These are phyloP conservation scores for Eucalyptus sideroxylon DNA, from an alignment of 345 rosid species.

Conservation along the genomic window DNA sequence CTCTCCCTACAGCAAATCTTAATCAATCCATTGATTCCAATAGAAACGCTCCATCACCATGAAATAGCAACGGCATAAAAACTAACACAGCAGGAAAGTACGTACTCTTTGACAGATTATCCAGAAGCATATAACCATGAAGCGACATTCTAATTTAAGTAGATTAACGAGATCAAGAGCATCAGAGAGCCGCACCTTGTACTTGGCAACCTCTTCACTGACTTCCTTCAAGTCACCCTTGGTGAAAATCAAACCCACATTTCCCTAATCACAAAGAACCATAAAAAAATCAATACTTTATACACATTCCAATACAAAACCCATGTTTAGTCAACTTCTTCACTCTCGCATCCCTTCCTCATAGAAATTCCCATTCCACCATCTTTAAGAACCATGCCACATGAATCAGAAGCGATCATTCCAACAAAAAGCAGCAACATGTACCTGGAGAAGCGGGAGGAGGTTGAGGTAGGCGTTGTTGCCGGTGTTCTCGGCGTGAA, in stretches of 20 bases:
- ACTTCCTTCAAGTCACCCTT: conserved; percentile 98
- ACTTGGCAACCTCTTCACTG: conserved; percentile 85
- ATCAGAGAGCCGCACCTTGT: conserved; percentile 43
- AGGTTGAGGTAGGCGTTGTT: conserved; percentile 45
- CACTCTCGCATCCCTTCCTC: not conserved
- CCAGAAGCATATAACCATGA: not conserved
- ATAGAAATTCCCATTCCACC: not conserved
- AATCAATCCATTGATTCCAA: not conserved
- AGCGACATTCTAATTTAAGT: not conserved
- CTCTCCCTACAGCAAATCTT: not conserved
- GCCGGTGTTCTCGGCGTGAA: conserved; percentile 72
- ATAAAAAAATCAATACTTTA: not conserved
- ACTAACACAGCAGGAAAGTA: not conserved
- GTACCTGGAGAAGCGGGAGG: conserved; percentile 81
- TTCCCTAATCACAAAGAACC: conserved; percentile 36
- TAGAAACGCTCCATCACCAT: not conserved
- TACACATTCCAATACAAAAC: not conserved
- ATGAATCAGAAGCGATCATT: not conserved
- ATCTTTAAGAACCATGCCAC: not conserved
- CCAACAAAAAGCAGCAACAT: not conserved
- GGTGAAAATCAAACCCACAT: conserved; percentile 91
- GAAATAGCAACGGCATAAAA: not conserved
- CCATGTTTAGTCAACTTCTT: not conserved
- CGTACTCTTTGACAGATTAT: not conserved
- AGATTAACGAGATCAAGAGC: not conserved